Evolutionary conservation across 1,284 basidiomycete species (phyloP).

Genomic region (Fomitopsis betulina): DNA sequence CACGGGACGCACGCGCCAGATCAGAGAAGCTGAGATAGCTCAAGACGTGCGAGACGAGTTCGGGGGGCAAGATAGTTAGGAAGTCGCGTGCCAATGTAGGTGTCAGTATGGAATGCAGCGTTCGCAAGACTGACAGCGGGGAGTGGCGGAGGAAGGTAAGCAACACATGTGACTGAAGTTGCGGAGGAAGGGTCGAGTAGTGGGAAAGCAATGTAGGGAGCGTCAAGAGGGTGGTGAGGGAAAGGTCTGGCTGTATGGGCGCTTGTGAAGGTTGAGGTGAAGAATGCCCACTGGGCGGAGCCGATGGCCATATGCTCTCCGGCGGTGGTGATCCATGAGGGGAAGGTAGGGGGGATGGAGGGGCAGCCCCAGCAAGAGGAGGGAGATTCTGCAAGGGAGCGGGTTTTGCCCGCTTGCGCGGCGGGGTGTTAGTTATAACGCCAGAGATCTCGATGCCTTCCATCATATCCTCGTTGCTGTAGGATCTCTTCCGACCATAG

Average conservation of each 20-base stretch:
- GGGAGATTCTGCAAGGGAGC: slow-evolving; percentile 51
- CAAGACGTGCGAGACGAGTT: slow-evolving; percentile 78
- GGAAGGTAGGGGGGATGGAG: slow-evolving; percentile 77
- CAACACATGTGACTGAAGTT: slow-evolving; percentile 80
- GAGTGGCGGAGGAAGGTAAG: slow-evolving; percentile 82
- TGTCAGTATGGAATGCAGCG: slow-evolving; percentile 76
- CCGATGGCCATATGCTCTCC: slow-evolving; percentile 69
- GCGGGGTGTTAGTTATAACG: slow-evolving; percentile 49
- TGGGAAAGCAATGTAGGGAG: slow-evolving; percentile 74
- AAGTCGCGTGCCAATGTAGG: slow-evolving; percentile 87
- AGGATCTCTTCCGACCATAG: slow-evolving; percentile 74
- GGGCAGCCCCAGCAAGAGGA: slow-evolving; percentile 64
- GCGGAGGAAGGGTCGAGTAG: slow-evolving; percentile 66
- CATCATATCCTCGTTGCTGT: slow-evolving; percentile 67
- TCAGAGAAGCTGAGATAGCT: slow-evolving; percentile 74
- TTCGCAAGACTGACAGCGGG: slow-evolving; percentile 77
- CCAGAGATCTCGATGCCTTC: slow-evolving; percentile 63
- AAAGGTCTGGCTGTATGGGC: slow-evolving; percentile 74
- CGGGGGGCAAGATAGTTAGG: slow-evolving; percentile 78
- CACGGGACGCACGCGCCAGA: slow-evolving; percentile 75
- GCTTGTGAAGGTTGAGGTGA: slow-evolving; percentile 61
- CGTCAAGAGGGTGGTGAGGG: slow-evolving; percentile 73
- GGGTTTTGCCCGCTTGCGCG: slow-evolving; percentile 70
- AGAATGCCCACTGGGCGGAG: slow-evolving; percentile 67
- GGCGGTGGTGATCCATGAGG: slow-evolving; percentile 77